Base-by-base conservation (phyloP, 768 basidiomycete genomes). In the Boletales sp. region DNA sequence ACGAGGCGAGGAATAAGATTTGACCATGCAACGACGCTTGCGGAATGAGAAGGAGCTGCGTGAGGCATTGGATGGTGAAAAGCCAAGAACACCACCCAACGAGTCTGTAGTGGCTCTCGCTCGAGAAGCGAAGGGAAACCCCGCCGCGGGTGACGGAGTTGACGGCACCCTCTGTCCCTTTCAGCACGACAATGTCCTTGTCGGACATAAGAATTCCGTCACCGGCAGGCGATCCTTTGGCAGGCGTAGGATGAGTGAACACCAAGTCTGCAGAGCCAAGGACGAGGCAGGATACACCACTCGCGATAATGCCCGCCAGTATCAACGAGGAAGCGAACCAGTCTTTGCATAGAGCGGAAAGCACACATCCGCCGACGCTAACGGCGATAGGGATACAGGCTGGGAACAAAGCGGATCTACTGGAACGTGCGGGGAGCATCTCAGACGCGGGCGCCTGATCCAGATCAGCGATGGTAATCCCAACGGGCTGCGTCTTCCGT, bases 21-120 rank as follows among this genome's bases (percentile, higher is more conserved):
- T 69, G 68, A 0, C 68, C 68, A 19, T 63, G 63, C 4, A 65
- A 43, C 4, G 56, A 52, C 1, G 59, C 62, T 48, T 64, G 62
- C 0, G 68, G 63, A 8, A 67, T 59, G 18, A 69, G 56, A 31
- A 69, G 43, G 2, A 69, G 57, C 43, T 69, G 68, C 10, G 48
- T n/a, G 18, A 66, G 36, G 29, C 55, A 57, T 48, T 69, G 68
- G 11, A 48, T 12, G n/a, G 48, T 31, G 30, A 66, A 53, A 5
- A 64, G 46, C 19, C 52, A 1, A 17, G 68, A 64, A 14, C 60
- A 64, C 36, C 53, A 43, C 2, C 60, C 53, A 13, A 67, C 21
- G 21, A 44, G 45, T 10, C 39, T 27, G 48, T 50, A 53, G 2
- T 59, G 54, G 4, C 37, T 12, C 10, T 43, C 34, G 13, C 54